Base-by-base conservation (phyloP, 108 stramenopile genomes). In the Cafeteria roenbergensis region DNA sequence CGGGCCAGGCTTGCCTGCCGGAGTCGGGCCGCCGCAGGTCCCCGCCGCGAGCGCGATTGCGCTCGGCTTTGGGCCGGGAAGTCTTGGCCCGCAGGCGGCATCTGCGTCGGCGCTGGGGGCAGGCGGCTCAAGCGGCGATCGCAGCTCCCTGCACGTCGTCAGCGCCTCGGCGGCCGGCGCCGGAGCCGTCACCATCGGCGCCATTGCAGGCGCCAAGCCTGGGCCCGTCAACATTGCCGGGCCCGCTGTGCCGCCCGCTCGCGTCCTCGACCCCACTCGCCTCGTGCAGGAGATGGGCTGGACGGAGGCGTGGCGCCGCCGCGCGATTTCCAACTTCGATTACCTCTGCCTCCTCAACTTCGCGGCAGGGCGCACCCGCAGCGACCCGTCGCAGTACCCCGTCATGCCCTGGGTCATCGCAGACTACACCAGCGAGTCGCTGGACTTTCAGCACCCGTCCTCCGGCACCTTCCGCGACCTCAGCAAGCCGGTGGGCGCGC, bases 361-460 rank as follows among this genome's bases (percentile, higher is more conserved):
- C 30, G 89, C 90, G 8, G 93, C 95, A 3, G 95, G 88, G 12
- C 76, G 97, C 56, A 85, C 81, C 54, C 79, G 88, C 57, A 88
- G 90, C 66, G 97, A 99, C 72, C 65, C 97, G 55, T 87, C 90
- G 1, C 88, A 94, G 62, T 99, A 99, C 77, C 97, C 97, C 28
- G 94, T 99, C 22, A 94, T 94, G 75, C 97, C 97, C 14, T 96
- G 95, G 93, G 86, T 99, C 17, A 55, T 99, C 26, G 56, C 80
- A 34, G 87, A 90, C 75, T 97, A 89, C 74, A 71, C 55, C 52
- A 78, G 80, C 60, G 31, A 64, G 17, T 84, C 68, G 38, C 72
- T 93, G 56, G 87, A 90, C 76, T 68, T 84, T 73, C 80, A 34
- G 24, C 62, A 83, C 30, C 59, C 71, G 21, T 53, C 61, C 1